Evolutionary conservation across 257 asterid species (phyloP).

Genomic region (Eustoma russellianum): DNA sequence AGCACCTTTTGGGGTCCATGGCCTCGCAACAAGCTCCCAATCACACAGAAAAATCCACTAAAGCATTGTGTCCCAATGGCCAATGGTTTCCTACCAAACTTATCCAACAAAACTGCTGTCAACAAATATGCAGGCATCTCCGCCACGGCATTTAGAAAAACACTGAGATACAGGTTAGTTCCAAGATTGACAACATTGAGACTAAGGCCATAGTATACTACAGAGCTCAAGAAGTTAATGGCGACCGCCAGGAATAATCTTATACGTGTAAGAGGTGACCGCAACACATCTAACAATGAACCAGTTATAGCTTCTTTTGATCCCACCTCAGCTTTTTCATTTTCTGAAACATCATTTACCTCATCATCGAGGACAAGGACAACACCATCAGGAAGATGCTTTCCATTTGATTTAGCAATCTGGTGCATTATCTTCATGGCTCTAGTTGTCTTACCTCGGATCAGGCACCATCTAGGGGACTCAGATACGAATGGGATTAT

Average conservation of each 20-base stretch:
- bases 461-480: slow-evolving; percentile 83
- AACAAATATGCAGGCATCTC: slow-evolving; percentile 75
- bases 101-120: slow-evolving; percentile 53
- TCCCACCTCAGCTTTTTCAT: slow-evolving; percentile 6
- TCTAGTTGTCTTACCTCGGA: slow-evolving; percentile 33
- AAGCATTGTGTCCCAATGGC: slow-evolving; percentile 69
- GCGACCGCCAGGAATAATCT: slow-evolving; percentile 57
- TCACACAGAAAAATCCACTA: slow-evolving; percentile 51
- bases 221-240: slow-evolving; percentile 66
- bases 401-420: slow-evolving; percentile 54
- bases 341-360: slow-evolving; percentile 1
- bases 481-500: slow-evolving; percentile 65
- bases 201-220: slow-evolving; percentile 80
- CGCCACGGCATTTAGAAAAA: slow-evolving; percentile 56
- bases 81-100: slow-evolving; percentile 62
- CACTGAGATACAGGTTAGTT: slow-evolving; percentile 68
- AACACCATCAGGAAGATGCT: slow-evolving; percentile 31
- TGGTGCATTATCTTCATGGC: slow-evolving; percentile 54
- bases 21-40: slow-evolving; percentile 37
- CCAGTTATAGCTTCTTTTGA: slow-evolving; percentile 17
- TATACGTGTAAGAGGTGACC: slow-evolving; percentile 39
- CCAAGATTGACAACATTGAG: slow-evolving; percentile 76
- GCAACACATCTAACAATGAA: slow-evolving; percentile 54
- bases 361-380: slow-evolving; percentile 54
- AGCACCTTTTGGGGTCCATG: slow-evolving; percentile 23